Evolutionary conservation across 2,329 filamentous ascomycete genomes (phyloP).

Genomic region (Penicillium sp.): DNA sequence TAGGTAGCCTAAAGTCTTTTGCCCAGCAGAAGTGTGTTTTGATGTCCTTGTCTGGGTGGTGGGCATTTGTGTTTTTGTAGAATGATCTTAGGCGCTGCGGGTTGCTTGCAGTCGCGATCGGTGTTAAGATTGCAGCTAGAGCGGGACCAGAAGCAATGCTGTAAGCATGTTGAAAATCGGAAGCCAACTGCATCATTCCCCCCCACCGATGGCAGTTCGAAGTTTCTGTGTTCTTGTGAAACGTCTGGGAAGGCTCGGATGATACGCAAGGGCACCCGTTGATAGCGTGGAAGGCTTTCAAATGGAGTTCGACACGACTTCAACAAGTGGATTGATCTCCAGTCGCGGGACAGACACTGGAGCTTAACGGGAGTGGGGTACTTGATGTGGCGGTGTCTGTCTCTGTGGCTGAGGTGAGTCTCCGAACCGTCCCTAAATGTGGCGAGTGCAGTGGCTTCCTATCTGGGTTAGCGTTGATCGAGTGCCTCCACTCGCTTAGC

Average conservation of each 20-base stretch:
- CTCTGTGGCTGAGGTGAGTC: slow-evolving; percentile 3
- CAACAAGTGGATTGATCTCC: neutral
- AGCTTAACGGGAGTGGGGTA: neutral
- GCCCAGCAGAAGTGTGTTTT: slow-evolving; percentile 63
- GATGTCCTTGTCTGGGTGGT: slow-evolving; percentile 62
- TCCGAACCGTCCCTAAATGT: slow-evolving; percentile 1
- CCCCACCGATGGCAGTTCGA: too few relatives aligned
- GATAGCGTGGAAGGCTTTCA: neutral
- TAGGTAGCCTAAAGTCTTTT: slow-evolving; percentile 50
- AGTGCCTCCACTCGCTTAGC: slow-evolving; percentile 34
- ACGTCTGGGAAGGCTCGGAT: too few relatives aligned
- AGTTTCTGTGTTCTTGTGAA: too few relatives aligned
- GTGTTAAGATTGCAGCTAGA: slow-evolving; percentile 69
- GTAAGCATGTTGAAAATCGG: slow-evolving; percentile 66
- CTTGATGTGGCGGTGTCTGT: slow-evolving; percentile 3
- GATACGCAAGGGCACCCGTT: too few relatives aligned
- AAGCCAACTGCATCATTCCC: slow-evolving; percentile 65
- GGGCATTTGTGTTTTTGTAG: slow-evolving; percentile 62
- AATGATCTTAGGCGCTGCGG: slow-evolving; percentile 64
- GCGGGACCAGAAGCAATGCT: slow-evolving; percentile 60
- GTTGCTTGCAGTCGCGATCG: slow-evolving; percentile 57
- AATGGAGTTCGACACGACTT: neutral
- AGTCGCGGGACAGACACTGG: neutral
- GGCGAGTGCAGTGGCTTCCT: slow-evolving; percentile 9
- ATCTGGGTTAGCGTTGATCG: slow-evolving; percentile 25